phyloP scores from a whole-genome alignment of 495 filamentous ascomycete genomes.

The Neurospora sp. region DNA sequence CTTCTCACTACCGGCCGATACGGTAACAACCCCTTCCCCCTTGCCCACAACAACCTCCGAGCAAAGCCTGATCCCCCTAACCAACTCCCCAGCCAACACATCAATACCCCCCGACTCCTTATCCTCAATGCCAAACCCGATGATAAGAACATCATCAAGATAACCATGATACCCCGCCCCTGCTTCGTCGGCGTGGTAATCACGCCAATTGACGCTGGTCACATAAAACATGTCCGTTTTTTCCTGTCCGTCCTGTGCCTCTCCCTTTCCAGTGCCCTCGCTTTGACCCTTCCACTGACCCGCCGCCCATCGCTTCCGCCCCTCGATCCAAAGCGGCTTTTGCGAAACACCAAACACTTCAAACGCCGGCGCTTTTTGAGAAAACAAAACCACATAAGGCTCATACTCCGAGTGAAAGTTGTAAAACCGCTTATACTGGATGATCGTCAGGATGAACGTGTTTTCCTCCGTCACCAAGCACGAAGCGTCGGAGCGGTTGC shows the following conservation, averaged over 20 bases:
- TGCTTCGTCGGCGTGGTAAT: background rate
- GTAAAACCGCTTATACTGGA: slow-evolving; percentile 42
- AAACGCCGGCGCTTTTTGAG: slow-evolving; percentile 30
- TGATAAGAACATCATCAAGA: slow-evolving; percentile 38
- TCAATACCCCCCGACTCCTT: slow-evolving; percentile 31
- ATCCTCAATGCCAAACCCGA: slow-evolving; percentile 44
- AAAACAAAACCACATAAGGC: slow-evolving; percentile 42
- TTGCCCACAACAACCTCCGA: background rate
- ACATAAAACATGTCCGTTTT: slow-evolving; percentile 40
- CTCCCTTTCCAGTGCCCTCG: no score
- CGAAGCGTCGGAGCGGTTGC: slow-evolving; percentile 31
- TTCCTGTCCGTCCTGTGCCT: slow-evolving; percentile 11
- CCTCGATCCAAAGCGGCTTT: slow-evolving; percentile 43
- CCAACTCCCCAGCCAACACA: slow-evolving; percentile 35
- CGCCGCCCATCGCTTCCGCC: slow-evolving; percentile 11
- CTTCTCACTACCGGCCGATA: background rate
- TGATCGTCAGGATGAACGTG: slow-evolving; percentile 40
- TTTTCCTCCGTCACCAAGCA: slow-evolving; percentile 32
- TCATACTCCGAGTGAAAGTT: slow-evolving; percentile 39
- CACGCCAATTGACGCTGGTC: slow-evolving; percentile 43
- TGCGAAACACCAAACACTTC: slow-evolving; percentile 37
- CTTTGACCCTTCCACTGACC: background rate
- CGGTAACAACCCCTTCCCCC: no score
- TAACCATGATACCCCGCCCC: slow-evolving; percentile 39
- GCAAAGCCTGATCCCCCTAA: slow-evolving; percentile 29